Conservation (phyloP, 495 filamentous ascomycete genomes). For the Neurospora tetrasperma region DNA sequence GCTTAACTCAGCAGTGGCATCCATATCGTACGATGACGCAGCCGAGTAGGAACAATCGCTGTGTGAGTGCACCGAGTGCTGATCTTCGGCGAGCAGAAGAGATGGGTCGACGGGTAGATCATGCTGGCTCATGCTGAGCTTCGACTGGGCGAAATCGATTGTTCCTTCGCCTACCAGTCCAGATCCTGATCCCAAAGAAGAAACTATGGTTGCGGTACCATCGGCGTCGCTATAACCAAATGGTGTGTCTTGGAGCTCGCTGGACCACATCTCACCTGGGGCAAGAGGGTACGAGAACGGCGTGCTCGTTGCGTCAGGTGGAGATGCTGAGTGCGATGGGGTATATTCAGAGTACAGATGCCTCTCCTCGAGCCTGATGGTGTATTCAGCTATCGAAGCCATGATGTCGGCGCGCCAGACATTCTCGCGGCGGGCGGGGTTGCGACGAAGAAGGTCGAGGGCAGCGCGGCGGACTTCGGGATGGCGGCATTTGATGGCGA, state of each 20-base stretch:
- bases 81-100: conserved; percentile 12
- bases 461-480: conserved; percentile 35
- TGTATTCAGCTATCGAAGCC: conserved; percentile 24
- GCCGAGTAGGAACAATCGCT: conserved; percentile 12
- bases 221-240: conserved; percentile 2
- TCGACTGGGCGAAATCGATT: background rate
- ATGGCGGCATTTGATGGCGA: conserved; percentile 38
- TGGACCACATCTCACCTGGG: conserved; percentile 9
- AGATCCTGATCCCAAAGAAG: background rate
- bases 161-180: background rate
- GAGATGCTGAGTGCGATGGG: conserved; percentile 7
- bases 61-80: conserved; percentile 13
- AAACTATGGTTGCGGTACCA: background rate
- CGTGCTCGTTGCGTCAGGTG: conserved; percentile 3
- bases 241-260: conserved; percentile 1
- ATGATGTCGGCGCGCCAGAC: conserved; percentile 30
- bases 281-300: conserved; percentile 4
- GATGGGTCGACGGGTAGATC: conserved; percentile 19
- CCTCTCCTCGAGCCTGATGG: conserved; percentile 23
- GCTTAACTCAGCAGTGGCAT: background rate
- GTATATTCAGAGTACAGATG: conserved; percentile 10
- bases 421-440: conserved; percentile 25
- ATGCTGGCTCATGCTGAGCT: conserved; percentile 5
- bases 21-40: conserved; percentile 16
- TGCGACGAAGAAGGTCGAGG: conserved; percentile 25